These are phyloP conservation scores for Aspergillus egyptiacus DNA, from an alignment of 495 filamentous ascomycete genomes.

Conservation along the genomic window DNA sequence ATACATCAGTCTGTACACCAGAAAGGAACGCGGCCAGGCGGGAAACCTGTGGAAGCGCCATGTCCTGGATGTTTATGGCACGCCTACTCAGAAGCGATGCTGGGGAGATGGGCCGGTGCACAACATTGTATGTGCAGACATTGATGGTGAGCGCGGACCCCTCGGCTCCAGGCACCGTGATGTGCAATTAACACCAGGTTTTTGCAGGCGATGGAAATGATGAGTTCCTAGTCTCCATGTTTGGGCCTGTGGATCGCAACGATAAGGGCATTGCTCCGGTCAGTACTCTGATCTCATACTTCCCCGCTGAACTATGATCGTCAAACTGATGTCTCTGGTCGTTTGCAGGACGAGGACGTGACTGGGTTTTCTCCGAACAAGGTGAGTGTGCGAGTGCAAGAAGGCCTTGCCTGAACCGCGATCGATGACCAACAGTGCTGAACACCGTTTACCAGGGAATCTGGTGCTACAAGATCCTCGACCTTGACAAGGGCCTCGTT, in stretches of 20 bases:
- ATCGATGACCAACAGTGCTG: no score
- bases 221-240: conserved; percentile 3
- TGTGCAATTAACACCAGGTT: not conserved
- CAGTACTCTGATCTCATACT: not conserved
- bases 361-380: not conserved
- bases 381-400: not conserved
- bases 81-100: not conserved
- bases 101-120: not conserved
- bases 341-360: not conserved
- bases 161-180: not conserved
- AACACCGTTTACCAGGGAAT: no score
- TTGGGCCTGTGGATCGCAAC: conserved; percentile 3
- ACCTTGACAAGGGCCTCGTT: conserved; percentile 1
- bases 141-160: not conserved
- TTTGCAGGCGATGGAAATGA: conserved; percentile 1
- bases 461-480: not conserved
- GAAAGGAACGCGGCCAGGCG: not conserved
- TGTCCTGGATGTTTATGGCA: conserved; percentile 1
- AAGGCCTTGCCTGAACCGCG: no score
- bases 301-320: not conserved
- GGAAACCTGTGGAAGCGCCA: conserved; percentile 1
- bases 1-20: not conserved
- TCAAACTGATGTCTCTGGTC: not conserved
- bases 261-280: not conserved
- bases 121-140: not conserved